Evolutionary conservation across 78 protist species (phyloP).

Genomic region (Dictyostelium intermedium): DNA sequence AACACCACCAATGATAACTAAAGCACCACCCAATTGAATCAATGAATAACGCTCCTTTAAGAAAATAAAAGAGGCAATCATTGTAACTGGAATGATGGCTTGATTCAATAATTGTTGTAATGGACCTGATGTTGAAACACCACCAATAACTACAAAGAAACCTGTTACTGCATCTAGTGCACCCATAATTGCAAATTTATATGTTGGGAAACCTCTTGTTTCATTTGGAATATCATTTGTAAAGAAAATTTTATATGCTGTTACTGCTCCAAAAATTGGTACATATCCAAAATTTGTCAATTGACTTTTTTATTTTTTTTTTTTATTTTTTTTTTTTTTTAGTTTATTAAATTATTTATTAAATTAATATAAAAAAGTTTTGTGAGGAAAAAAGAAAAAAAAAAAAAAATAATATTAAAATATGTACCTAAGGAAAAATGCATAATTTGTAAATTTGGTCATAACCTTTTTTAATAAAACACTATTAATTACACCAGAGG

Average conservation of each 20-base stretch:
- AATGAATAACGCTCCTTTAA: conserved; percentile 40
- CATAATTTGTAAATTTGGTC: conserved; percentile 55
- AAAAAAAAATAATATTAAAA: no score
- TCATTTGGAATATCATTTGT: conserved; percentile 57
- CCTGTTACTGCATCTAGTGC: conserved; percentile 66
- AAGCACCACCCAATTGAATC: conserved; percentile 52
- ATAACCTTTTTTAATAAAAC: conserved; percentile 37
- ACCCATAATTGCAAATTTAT: conserved; percentile 63
- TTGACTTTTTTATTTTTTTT: conserved; percentile 18
- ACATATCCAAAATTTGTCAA: conserved; percentile 65
- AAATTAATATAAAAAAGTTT: no score
- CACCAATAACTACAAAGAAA: conserved; percentile 75
- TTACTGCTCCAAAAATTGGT: conserved; percentile 69
- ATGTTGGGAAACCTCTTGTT: conserved; percentile 35
- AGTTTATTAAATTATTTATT: no score
- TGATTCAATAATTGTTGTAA: conserved; percentile 71
- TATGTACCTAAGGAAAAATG: conserved; percentile 55
- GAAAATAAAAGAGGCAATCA: conserved; percentile 33
- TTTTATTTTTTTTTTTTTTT: neutral
- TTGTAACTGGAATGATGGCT: conserved; percentile 69
- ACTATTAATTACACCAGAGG: conserved; percentile 65
- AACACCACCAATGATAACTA: conserved; percentile 61
- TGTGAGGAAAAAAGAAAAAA: no score
- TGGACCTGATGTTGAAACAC: conserved; percentile 67
- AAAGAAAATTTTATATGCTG: conserved; percentile 19